phyloP scores from a whole-genome alignment of 148 eudicot species.

The Pharnaceum exiguum region DNA sequence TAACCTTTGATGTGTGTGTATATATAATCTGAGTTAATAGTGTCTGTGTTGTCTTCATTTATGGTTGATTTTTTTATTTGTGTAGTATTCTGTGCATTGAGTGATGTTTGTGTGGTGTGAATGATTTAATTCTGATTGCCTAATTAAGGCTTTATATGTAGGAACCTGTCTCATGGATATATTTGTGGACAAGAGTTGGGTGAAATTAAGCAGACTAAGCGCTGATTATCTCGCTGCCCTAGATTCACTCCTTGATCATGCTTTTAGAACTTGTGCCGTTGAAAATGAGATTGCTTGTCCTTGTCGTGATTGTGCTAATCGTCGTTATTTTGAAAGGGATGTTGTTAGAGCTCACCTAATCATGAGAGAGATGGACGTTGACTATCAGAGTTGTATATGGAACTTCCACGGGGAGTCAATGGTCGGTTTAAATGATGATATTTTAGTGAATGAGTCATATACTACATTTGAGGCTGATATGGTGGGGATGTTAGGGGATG shows the following conservation, averaged over 20 bases:
- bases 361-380: not conserved
- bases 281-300: not conserved
- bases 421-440: not conserved
- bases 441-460: too few species aligned
- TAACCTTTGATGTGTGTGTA: too few species aligned
- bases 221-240: not conserved
- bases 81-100: too few species aligned
- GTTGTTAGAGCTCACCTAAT: not conserved
- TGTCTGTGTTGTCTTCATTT: too few species aligned
- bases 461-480: not conserved
- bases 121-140: too few species aligned
- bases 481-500: not conserved
- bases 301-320: not conserved
- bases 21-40: too few species aligned
- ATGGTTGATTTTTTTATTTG: too few species aligned
- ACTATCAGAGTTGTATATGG: not conserved
- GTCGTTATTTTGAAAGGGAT: not conserved
- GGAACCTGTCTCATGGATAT: not conserved
- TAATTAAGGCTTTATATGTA: too few species aligned
- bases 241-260: not conserved
- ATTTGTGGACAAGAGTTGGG: not conserved
- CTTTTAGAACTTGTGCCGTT: not conserved
- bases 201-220: not conserved
- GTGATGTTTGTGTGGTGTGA: too few species aligned
- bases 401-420: not conserved